Evolutionary conservation across 495 filamentous ascomycete genomes (phyloP), one percentile per base, ranked within the genome.

Genomic region (Bryoglossum gracile): DNA sequence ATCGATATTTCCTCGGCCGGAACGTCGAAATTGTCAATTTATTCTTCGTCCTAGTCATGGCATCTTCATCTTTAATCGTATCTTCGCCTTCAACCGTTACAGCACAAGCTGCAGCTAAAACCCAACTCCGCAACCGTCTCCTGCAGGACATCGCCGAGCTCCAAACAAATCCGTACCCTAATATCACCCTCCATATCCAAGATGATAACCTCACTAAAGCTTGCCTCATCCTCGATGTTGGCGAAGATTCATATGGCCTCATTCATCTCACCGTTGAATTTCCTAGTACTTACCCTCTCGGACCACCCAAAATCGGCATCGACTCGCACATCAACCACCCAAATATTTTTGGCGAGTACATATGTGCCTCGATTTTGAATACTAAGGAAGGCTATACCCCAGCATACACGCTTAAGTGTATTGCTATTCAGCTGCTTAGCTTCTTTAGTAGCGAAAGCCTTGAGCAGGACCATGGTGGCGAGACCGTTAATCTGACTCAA

Each of bases 371-470:
- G 14, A 74, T 76, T 46, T 67, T 74, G 40, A 64, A 68, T 45
- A 62, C 43, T 0, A 42, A 14, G 2, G 62, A 70, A 26, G 70
- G 65, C 2, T 68, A 72, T 38, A 75, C 72, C 1, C 68, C 66
- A 3, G 73, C 74, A 19, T 76, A 75, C 42, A 75, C 73, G 1
- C 64, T 75, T 23, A 72, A 70, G 53, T 65, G 68, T 19, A 71
- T 74, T 49, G 61, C 62, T 36, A 69, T 77, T 46, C 72, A 80
- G 58, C 57, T 77, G 32, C 68, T 83, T 57, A 81, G 74, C 65
- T 76, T 83, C 68, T 72, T 82, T 66, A 66, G 72, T 53, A 72
- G 75, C 50, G 69, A 75, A 53, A 61, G 47, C 35, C 28, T 76
- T 14, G 72, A 74, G 44, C 70, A 75, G 43, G 58, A 60, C 6